Base-by-base conservation (phyloP, 352 stramenopile species). In the Globisporangium okanoganense region DNA sequence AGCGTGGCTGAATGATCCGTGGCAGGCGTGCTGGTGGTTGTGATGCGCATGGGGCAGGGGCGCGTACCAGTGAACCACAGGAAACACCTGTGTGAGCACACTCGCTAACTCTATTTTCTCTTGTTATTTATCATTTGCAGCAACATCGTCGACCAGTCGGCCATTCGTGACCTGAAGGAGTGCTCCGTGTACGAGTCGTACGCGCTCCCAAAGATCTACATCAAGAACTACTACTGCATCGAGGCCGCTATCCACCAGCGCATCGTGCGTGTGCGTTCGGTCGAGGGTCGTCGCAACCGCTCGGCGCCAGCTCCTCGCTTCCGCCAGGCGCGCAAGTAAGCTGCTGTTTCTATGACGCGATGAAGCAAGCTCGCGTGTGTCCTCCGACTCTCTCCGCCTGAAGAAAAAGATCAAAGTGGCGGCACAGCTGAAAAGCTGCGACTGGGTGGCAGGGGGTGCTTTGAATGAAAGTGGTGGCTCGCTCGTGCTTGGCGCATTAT, bases 181-280 rank as follows among this genome's bases (percentile, higher is more conserved):
- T 92, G 96, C 40, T 98, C 90, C 25, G 97, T 98, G 60, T 99
- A 99, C 88, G 95, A 98, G 81, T 98, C 98, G 78, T 99, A 99
- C 85, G 90, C 95, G 64, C 83, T 99, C 65, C 97, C 97, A 66
- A 99, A 99, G 90, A 96, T 99, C 67, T 99, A 99, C 92, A 98
- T 99, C 75, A 99, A 99, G 96, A 98, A 99, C 94, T 99, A 99
- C 82, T 99, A 99, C 91, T 99, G 96, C 79, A 95, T 99, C 31
- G 97, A 99, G 75, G 97, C 96, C 52, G 97, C 97, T 58, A 98
- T 99, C 62, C 97, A 99, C 88, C 96, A 99, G 83, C 96, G 97
- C 83, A 99, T 99, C 75, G 97, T 99, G 56, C 95, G 97, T 87
- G 97, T 94, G 70, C 94, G 97, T 74, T 98, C 94, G 70, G 79